These are phyloP conservation scores for Bisporella sp. DNA, from an alignment of 2,329 filamentous ascomycete species.

Conservation along the genomic window DNA sequence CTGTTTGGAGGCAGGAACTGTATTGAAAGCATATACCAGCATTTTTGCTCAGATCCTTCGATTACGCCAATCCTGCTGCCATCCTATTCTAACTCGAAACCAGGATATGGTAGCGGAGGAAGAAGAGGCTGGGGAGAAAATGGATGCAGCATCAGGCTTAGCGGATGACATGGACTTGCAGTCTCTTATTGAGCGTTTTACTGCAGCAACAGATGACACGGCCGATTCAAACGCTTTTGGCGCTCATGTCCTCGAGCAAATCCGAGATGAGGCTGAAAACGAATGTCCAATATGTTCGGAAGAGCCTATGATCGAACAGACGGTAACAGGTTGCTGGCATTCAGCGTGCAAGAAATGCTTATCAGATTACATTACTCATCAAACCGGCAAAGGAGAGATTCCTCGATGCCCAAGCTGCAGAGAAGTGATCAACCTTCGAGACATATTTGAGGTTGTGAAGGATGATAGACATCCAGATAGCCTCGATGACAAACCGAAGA, in stretches of 20 bases:
- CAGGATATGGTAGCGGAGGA: conserved; percentile 81
- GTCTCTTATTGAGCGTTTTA: conserved; percentile 78
- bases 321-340: conserved; percentile 96
- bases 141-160: conserved; percentile 72
- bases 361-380: conserved; percentile 83
- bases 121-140: conserved; percentile 69
- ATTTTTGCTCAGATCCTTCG: conserved; percentile 96
- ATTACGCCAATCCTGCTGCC: conserved; percentile 88
- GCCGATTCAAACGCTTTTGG: conserved; percentile 67
- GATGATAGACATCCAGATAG: conserved; percentile 56
- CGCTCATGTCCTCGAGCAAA: conserved; percentile 81
- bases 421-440: conserved; percentile 69
- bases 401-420: conserved; percentile 90
- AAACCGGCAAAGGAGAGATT: conserved; percentile 66
- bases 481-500: conserved; percentile 40
- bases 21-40: conserved; percentile 92
- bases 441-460: conserved; percentile 87
- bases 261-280: conserved; percentile 78
- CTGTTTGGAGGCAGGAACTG: conserved; percentile 83
- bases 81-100: conserved; percentile 83
- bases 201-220: conserved; percentile 55
- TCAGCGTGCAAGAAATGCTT: conserved; percentile 92
- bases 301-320: conserved; percentile 91
- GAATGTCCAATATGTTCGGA: conserved; percentile 95
- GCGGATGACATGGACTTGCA: conserved; percentile 95